Percentiles rank a stretch among this genome's conserved stretches.
Evolutionary conservation across 2,329 filamentous ascomycete species (phyloP).

Genomic region (Aureobasidium sp.): DNA sequence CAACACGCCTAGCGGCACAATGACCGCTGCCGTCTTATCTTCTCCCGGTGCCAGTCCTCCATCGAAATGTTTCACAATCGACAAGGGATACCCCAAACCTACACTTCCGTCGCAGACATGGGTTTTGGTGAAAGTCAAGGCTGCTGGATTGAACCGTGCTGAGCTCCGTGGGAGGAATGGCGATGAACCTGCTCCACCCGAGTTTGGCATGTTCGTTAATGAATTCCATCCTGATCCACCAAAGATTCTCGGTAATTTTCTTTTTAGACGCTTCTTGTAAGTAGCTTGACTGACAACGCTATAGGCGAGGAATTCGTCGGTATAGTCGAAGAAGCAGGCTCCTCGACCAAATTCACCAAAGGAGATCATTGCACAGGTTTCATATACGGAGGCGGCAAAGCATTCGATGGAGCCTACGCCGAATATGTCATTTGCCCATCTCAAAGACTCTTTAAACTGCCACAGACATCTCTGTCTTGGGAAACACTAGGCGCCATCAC

Average conservation of each 20-base stretch:
- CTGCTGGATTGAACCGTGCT: conserved; percentile 10
- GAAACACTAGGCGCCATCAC: background rate
- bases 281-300: background rate
- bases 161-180: conserved; percentile 9
- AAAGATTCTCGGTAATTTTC: conserved; percentile 3
- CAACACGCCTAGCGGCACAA: conserved; percentile 1
- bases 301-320: conserved; percentile 11
- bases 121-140: background rate
- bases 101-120: conserved; percentile 2
- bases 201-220: conserved; percentile 6
- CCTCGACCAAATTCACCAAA: background rate
- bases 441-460: background rate
- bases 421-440: conserved; percentile 9
- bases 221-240: conserved; percentile 10
- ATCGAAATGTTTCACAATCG: conserved; percentile 4
- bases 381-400: conserved; percentile 11
- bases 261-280: too few relatives aligned
- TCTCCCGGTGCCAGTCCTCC: background rate
- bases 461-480: conserved; percentile 5
- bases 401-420: conserved; percentile 10
- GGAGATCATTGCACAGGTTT: conserved; percentile 1
- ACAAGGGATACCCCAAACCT: background rate
- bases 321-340: conserved; percentile 5
- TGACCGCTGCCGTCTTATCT: background rate
- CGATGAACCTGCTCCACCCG: conserved; percentile 4